phyloP scores from a whole-genome alignment of 345 rosid species.

The Geranium brycei region DNA sequence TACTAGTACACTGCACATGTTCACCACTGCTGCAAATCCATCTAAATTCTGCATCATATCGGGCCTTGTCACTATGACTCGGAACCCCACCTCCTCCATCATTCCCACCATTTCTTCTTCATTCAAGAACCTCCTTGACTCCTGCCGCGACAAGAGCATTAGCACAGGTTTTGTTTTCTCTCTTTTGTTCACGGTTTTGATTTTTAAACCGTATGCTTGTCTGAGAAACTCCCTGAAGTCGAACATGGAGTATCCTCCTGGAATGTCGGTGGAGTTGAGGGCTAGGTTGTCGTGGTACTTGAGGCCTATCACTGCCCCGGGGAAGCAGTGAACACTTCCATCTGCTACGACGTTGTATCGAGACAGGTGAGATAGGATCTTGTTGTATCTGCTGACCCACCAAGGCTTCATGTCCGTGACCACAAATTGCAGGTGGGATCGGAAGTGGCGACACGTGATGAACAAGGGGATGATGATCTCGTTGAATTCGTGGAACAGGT shows the following conservation, averaged over 20 bases:
- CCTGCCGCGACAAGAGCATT: neutral
- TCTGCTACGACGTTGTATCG: neutral
- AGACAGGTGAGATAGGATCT: slow-evolving; percentile 2
- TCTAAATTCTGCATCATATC: neutral
- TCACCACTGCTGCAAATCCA: neutral
- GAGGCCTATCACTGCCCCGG: slow-evolving; percentile 7
- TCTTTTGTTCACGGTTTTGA: neutral
- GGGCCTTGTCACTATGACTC: neutral
- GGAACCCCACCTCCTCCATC: neutral
- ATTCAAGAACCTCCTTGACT: neutral
- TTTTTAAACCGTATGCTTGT: slow-evolving; percentile 3
- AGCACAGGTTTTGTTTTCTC: neutral
- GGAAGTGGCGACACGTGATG: slow-evolving; percentile 1
- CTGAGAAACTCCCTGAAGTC: slow-evolving; percentile 9
- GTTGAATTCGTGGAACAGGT: slow-evolving; percentile 6
- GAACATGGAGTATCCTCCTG: slow-evolving; percentile 6
- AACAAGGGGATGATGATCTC: slow-evolving; percentile 10
- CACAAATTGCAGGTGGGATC: neutral
- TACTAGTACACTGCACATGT: slow-evolving; percentile 6
- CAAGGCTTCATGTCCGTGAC: neutral
- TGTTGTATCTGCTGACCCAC: slow-evolving; percentile 3
- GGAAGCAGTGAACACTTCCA: slow-evolving; percentile 8
- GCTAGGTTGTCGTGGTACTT: slow-evolving; percentile 10
- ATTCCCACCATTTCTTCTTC: neutral
- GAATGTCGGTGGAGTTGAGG: neutral